phyloP scores from a whole-genome alignment of 23 red algal genomes.

The Gracilaria gracilis region DNA sequence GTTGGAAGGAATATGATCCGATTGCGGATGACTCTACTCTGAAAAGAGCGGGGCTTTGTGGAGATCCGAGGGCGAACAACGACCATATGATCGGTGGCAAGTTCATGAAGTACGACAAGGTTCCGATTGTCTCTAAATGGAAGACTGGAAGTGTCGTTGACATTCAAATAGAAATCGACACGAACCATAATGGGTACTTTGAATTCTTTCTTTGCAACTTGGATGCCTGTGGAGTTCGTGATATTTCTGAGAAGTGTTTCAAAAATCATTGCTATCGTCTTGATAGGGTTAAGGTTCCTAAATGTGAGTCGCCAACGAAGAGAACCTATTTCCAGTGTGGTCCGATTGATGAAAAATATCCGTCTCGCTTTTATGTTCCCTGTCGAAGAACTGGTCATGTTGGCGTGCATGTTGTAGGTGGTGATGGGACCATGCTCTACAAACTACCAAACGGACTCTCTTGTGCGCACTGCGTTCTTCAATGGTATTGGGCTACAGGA shows the following conservation, averaged over 20 bases:
- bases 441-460: slow-evolving; percentile 40
- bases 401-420: slow-evolving; percentile 55
- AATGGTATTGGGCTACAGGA: slow-evolving; percentile 73
- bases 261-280: slow-evolving; percentile 58
- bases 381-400: slow-evolving; percentile 57
- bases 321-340: slow-evolving; percentile 53
- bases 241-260: slow-evolving; percentile 60
- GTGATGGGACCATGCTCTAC: slow-evolving; percentile 69
- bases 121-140: slow-evolving; percentile 43
- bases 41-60: slow-evolving; percentile 59
- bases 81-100: slow-evolving; percentile 59
- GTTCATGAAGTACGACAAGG: slow-evolving; percentile 66
- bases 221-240: slow-evolving; percentile 39
- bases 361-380: slow-evolving; percentile 62
- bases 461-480: slow-evolving; percentile 56
- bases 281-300: slow-evolving; percentile 18
- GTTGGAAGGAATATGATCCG: slow-evolving; percentile 57
- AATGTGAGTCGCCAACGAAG: slow-evolving; percentile 28
- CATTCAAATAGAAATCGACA: slow-evolving; percentile 63
- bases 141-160: slow-evolving; percentile 44
- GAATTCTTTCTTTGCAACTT: slow-evolving; percentile 79
- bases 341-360: slow-evolving; percentile 56
- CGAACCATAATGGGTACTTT: slow-evolving; percentile 73
- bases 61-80: slow-evolving; percentile 38
- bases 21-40: slow-evolving; percentile 7